Base-by-base conservation (phyloP, 2,329 filamentous ascomycete species). In the Annulohypoxylon truncatum region DNA sequence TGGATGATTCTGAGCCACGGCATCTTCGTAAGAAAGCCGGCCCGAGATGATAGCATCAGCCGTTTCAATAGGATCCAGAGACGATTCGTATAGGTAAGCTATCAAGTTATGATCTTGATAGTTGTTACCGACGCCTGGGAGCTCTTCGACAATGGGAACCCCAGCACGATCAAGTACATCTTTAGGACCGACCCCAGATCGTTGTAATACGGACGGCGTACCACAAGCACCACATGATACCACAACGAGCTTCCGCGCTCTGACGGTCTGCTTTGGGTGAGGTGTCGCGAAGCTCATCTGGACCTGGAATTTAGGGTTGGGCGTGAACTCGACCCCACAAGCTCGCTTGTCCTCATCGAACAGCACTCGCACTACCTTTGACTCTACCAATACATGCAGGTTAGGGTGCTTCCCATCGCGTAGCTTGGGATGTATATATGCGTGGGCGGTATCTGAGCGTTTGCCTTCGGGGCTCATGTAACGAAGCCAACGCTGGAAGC, bases 171-270 rank as follows among this genome's bases (percentile, higher is more conserved):
- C 65, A 12, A 82, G 74, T 9, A 89, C 76, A 1, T 82, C 78
- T 0, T 80, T 77, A 46, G 81, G 79, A n/a, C 87, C 88, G 1
- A 91, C 72, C 6, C 89, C 89, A 0, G 89, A 91, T 18, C 89
- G 79, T 73, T 91, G 87, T 0, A 91, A 82, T 1, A 91, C 80
- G 0, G 78, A 75, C 0, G 87, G 86, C 0, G 86, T 85, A 1
- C 84, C 83, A 4, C 83, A 79, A 0, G 85, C 82, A 9, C 87
- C 87, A 3, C 80, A 79, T 1, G 80, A 79, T 0, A 82, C 68
- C 3, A 83, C 72, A 3, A 90, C 86, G 18, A 88, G 77, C 75
- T 85, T 88, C 5, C 81, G 79, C 2, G 88, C 87, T 46, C 77
- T 81, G 15, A 89, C 77, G 0, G 50, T 66, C 24, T 75, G 74